Base-by-base conservation (phyloP, 2,329 filamentous ascomycete species). In the Monosporascus cannonballus region DNA sequence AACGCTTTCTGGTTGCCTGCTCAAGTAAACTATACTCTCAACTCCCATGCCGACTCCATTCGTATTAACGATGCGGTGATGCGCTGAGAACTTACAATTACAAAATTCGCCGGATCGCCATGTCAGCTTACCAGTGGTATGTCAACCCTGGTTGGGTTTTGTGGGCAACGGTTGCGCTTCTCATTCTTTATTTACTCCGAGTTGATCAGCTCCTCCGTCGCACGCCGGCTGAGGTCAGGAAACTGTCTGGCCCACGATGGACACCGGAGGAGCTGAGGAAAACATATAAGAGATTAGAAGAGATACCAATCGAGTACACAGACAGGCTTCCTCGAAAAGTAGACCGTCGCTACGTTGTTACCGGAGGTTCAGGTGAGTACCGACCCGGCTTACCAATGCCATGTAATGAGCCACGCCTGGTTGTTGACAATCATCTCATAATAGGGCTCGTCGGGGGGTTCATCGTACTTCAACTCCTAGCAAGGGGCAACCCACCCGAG, bases 391-490 rank as follows among this genome's bases (percentile, higher is more conserved):
- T 49, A 34, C 25, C 9, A 41, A 34, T 34, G 11, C 30, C 30
- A 14, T 34, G 9, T 9, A 14, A 34, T 34, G 30, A 37, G 20
- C 36, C 8, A 49, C n/a, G n/a, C 22, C 38, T 20, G 7, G 25
- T 20, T 6, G 30, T 14, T 17, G 6, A 27, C 20, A 4, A 46
- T 18, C 22, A 46, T n/a, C 41, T 9, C 41, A 25, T 24, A 14
- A n/a, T 30, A 79, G 78, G 79, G 5, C 73, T 82, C 34, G 76
- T 83, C 2, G 80, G 80, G 3, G 74, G 78, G 34, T 77, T 76
- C 63, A 76, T 83, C 36, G 75, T 80, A 11, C 66, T 76, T 8
- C 76, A 81, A 55, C 74, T 83, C 8, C 68, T 83, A 9, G 70
- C 72, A 20, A 77, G 76, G 6, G 80, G 80, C 11, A 76, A 80